phyloP scores from a whole-genome alignment of 2,329 filamentous ascomycete genomes.

The Curvularia verruculosa region DNA sequence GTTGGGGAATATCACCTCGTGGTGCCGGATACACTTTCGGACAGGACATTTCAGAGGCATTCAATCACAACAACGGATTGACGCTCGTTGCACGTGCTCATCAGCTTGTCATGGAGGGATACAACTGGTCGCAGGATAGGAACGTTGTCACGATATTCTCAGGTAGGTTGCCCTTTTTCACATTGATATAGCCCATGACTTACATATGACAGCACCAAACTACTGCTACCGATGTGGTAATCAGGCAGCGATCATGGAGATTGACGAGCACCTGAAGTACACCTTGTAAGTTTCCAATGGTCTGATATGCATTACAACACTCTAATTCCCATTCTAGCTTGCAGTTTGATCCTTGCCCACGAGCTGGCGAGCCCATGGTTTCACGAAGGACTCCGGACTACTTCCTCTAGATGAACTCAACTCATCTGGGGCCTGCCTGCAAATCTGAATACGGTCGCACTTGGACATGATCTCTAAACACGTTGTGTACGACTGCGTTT shows the following conservation, averaged over 20 bases:
- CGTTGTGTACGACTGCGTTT: slow-evolving; percentile 17
- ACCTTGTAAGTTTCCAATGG: slow-evolving; percentile 81
- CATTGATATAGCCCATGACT: slow-evolving; percentile 23
- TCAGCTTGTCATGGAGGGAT: slow-evolving; percentile 99
- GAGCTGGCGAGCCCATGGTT: slow-evolving; percentile 98
- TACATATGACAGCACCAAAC: slow-evolving; percentile 55
- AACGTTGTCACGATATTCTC: slow-evolving; percentile 99
- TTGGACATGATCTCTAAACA: slow-evolving; percentile 14
- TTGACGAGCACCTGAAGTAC: slow-evolving; percentile 98
- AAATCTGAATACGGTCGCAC: slow-evolving; percentile 20
- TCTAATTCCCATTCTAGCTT: slow-evolving; percentile 66
- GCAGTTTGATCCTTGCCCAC: slow-evolving; percentile 98
- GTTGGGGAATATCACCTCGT: slow-evolving; percentile 94
- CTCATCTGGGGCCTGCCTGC: slow-evolving; percentile 26
- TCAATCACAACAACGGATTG: slow-evolving; percentile 98
- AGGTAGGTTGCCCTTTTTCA: slow-evolving; percentile 47
- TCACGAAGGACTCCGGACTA: slow-evolving; percentile 95
- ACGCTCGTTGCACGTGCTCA: slow-evolving; percentile 95
- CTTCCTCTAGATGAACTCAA: slow-evolving; percentile 71
- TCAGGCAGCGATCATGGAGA: slow-evolving; percentile 99
- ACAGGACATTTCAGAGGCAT: slow-evolving; percentile 97
- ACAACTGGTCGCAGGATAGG: slow-evolving; percentile 98
- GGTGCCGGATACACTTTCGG: slow-evolving; percentile 95
- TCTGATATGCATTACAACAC: neutral
- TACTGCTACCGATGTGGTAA: slow-evolving; percentile 99